A percentile compares a stretch with the other conserved stretches of the same genome.
These are phyloP conservation scores for Xylaria bambusicola DNA, from an alignment of 495 filamentous ascomycete genomes.

Conservation along the genomic window DNA sequence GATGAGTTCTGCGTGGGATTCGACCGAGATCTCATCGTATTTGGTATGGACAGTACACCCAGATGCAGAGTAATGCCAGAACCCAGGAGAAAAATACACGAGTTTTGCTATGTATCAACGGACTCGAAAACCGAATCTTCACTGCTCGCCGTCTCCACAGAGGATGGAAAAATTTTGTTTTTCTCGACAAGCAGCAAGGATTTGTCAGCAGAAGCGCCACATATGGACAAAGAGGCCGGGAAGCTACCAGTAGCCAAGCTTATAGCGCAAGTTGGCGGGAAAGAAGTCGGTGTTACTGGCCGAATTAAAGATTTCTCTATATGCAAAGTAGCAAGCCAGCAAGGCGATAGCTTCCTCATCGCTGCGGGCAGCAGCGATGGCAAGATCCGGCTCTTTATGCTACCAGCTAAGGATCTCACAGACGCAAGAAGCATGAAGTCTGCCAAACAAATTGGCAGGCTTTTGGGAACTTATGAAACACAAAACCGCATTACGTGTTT, in stretches of 20 bases:
- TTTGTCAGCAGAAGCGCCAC: slow-evolving; percentile 24
- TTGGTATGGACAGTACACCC: slow-evolving; percentile 83
- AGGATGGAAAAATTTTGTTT: slow-evolving; percentile 87
- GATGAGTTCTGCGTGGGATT: slow-evolving; percentile 89
- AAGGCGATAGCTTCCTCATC: slow-evolving; percentile 54
- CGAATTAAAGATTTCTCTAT: slow-evolving; percentile 89
- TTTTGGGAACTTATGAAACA: slow-evolving; percentile 81
- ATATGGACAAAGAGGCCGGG: slow-evolving; percentile 23
- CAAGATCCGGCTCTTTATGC: slow-evolving; percentile 70
- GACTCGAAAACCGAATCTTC: slow-evolving; percentile 45
- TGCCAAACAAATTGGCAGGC: slow-evolving; percentile 62
- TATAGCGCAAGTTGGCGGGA: slow-evolving; percentile 79
- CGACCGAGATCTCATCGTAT: slow-evolving; percentile 81
- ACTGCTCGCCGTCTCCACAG: slow-evolving; percentile 80
- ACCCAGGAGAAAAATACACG: slow-evolving; percentile 76
- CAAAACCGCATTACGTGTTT: slow-evolving; percentile 89
- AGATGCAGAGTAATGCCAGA: slow-evolving; percentile 68
- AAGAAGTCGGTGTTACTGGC: slow-evolving; percentile 60
- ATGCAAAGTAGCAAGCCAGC: slow-evolving; percentile 47
- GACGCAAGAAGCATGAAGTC: slow-evolving; percentile 26
- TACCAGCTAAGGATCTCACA: slow-evolving; percentile 48
- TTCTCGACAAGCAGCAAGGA: slow-evolving; percentile 63
- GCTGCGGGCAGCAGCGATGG: slow-evolving; percentile 83
- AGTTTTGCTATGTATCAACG: slow-evolving; percentile 67
- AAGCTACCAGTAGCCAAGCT: slow-evolving; percentile 53